Evolutionary conservation across 257 asterid genomes (phyloP).

Genomic region (Primulina tabacum): DNA sequence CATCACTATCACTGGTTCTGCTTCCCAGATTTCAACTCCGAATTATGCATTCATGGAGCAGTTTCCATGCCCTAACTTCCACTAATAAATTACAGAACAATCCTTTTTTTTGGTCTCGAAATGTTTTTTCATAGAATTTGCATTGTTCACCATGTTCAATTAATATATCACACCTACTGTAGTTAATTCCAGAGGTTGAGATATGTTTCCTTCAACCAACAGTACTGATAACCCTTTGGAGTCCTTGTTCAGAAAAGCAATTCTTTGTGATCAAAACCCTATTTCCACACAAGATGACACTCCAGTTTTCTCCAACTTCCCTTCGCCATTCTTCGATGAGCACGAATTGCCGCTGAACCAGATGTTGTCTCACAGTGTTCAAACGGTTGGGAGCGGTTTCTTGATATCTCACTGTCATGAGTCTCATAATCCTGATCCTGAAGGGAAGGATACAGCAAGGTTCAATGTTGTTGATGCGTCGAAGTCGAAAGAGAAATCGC

Average conservation of each 20-base stretch:
- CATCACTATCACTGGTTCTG: conserved; percentile 10
- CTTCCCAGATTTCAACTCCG: neutral
- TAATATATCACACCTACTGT: neutral
- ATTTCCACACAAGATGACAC: conserved; percentile 25
- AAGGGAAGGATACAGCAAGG: conserved; percentile 6
- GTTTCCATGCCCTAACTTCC: conserved; percentile 30
- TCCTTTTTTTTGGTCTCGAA: too few species aligned
- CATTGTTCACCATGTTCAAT: too few species aligned
- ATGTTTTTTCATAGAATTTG: too few species aligned
- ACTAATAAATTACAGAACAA: neutral
- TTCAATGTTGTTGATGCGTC: neutral
- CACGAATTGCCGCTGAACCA: conserved; percentile 44
- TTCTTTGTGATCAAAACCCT: conserved; percentile 34
- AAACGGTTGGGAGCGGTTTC: neutral
- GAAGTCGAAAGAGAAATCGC: conserved; percentile 8
- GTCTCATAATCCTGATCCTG: neutral
- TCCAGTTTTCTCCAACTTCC: conserved; percentile 33
- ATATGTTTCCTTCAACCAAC: conserved; percentile 36
- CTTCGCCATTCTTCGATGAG: conserved; percentile 50
- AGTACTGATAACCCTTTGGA: conserved; percentile 30
- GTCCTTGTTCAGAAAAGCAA: conserved; percentile 23
- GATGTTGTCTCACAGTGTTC: conserved; percentile 24
- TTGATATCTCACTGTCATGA: conserved; percentile 5
- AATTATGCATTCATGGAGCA: conserved; percentile 1
- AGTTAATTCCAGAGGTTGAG: conserved; percentile 20